Base-by-base conservation (phyloP, 2,329 filamentous ascomycete species). In the Colletotrichum sp. region DNA sequence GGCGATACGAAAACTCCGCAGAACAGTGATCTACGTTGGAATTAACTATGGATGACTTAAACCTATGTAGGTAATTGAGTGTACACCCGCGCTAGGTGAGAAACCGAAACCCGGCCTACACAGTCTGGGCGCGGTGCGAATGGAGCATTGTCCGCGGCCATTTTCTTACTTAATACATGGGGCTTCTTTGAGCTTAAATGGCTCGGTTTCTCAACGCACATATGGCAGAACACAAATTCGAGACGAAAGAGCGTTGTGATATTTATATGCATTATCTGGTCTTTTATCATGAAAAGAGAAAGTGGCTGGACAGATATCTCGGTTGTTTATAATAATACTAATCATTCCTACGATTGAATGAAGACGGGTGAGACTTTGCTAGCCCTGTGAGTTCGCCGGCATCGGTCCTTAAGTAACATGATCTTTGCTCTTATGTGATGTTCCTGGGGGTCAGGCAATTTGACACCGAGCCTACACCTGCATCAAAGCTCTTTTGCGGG, bases 401-500 rank as follows among this genome's bases (percentile, higher is more conserved):
- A 21, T 52, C 44, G 2, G 6, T 24, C 0, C 44, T 7, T 0
- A 13, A 13, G 12, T 6, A 0, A 21, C n/a, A 52, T 21, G n/a
- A 0, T 12, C 44, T n/a, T 49, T n/a, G 5, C 1, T 7, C 9
- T 49, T n/a, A n/a, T n/a, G 0, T n/a, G 0, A 49, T 49, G 1
- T 49, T 6, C 16, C 18, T 0, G 0, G 0, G 0, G 18, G 18
- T 21, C 39, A 49, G 18, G 9, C 39, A 0, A 21, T 12, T n/a
- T 49, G 39, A n/a, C 18, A 49, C 18, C 21, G 6, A 52, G 1
- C 24, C 2, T 28, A 68, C 21, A 68, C 13, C 16, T 24, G 62
- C 28, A 39, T 36, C 5, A 79, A n/a, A 49, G 79, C 80, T 67
- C 70, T 66, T 8, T 71, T 59, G 62, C 78, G 68, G 12, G 76